Base-by-base conservation (phyloP, 2,329 filamentous ascomycete species). In the Trichoderma aggressivum region DNA sequence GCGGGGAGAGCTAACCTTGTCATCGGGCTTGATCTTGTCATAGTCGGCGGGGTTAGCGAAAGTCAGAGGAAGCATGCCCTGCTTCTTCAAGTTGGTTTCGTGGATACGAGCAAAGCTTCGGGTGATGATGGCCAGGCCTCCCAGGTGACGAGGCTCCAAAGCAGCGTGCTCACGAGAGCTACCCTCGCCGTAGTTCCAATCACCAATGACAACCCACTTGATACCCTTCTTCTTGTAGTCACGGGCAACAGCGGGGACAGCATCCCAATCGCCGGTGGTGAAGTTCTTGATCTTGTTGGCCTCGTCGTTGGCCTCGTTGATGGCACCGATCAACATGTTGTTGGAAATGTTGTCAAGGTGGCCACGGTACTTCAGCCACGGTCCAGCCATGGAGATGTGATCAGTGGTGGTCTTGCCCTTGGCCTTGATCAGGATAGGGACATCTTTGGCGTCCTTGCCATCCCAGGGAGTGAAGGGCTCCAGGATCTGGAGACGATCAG, bases 1-100 rank as follows among this genome's bases (percentile, higher is more conserved):
- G 36, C 24, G 7, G 36, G 8, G 36, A 26, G 8, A 60, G 12
- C 80, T 77, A 80, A 87, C 90, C 85, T 91, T 94, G 88, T 97
- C 96, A 73, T 96, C 91, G 76, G 94, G 92, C 81, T 92, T 90
- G 83, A 99, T 94, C 89, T 93, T 97, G 83, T 99, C 96, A 84
- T 99, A 99, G 84, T 99, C 96, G 81, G 92, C 95, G 71, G 95
- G 95, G 81, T 98, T 91, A 71, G 90, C 85, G 86, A 99, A 99
- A 78, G 94, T 98, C 75, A 99, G 89, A 79, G 96, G 96, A 86
- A 99, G 92, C 95, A 99, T 98, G 85, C 96, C 96, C 90, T 99
- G 96, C 92, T 99, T 99, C 93, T 99, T 99, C 87, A 99, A 86
- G 90, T 99, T 99, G 87, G 96, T 99, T 89, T 99, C 96, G 89